Conservation (phyloP, 306 rosid species). For the Amphicarpaea edgeworthii region DNA sequence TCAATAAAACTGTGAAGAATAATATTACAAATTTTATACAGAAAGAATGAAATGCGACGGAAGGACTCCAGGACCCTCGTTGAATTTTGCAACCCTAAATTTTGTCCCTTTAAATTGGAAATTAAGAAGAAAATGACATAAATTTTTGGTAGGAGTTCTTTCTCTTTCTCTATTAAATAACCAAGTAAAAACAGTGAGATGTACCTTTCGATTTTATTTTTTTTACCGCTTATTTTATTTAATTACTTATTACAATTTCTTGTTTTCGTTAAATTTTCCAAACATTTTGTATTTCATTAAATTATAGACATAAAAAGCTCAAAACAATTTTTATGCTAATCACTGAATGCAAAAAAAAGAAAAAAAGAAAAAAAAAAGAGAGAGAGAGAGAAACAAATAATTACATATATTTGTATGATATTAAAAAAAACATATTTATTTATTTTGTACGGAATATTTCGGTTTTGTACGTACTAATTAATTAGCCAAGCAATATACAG, state of each 20-base stretch:
- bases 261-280: not conserved
- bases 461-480: conserved; percentile 16
- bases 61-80: not conserved
- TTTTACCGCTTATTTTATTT: not conserved
- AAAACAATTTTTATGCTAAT: too few relatives aligned
- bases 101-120: conserved; percentile 26
- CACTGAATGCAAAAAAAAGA: too few relatives aligned
- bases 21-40: not conserved
- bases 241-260: not conserved
- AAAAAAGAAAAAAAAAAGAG: too few relatives aligned
- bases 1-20: not conserved
- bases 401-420: not conserved
- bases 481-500: conserved; percentile 34
- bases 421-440: not conserved
- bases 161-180: conserved; percentile 8
- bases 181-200: not conserved
- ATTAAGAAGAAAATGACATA: conserved; percentile 20
- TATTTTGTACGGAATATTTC: not conserved
- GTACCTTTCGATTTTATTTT: not conserved
- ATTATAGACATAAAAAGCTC: not conserved
- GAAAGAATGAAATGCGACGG: not conserved
- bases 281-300: not conserved
- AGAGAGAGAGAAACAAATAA: not conserved
- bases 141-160: conserved; percentile 11
- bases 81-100: conserved; percentile 13